Conservation (phyloP, 108 stramenopile genomes). For the Cyclotella atomus region DNA sequence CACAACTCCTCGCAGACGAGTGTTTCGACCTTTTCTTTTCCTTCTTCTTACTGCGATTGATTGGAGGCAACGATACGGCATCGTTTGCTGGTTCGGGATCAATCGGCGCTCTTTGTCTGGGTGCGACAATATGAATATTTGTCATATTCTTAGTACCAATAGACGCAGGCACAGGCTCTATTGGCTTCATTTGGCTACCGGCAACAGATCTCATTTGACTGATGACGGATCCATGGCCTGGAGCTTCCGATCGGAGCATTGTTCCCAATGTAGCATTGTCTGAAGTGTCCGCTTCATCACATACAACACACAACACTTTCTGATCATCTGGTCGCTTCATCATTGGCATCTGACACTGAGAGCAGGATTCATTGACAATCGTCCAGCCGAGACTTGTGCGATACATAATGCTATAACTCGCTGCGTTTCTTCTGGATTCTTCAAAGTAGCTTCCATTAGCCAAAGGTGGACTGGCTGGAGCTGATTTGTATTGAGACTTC, state of each 20-base stretch:
- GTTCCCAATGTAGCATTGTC: constrained; percentile 3
- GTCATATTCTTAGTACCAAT: too few relatives aligned
- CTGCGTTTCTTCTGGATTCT: constrained; percentile 1
- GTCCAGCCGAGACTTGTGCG: constrained; percentile 14
- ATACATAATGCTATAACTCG: constrained; percentile 19
- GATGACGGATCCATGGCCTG: not conserved
- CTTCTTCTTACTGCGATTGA: too few relatives aligned
- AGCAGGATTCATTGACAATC: constrained; percentile 14
- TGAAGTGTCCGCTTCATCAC: not conserved
- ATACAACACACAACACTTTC: constrained; percentile 9
- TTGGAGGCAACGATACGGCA: too few relatives aligned
- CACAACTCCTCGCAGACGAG: not conserved
- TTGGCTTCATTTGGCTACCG: too few relatives aligned
- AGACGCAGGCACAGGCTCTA: too few relatives aligned
- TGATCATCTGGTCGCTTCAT: constrained; percentile 14
- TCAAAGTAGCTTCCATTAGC: not conserved
- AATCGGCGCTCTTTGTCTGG: too few relatives aligned
- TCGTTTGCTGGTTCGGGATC: too few relatives aligned
- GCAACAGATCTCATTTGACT: too few relatives aligned
- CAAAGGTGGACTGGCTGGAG: not conserved
- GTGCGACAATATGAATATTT: too few relatives aligned
- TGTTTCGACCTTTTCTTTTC: too few relatives aligned
- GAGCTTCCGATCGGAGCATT: not conserved
- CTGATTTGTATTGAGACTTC: constrained; percentile 4
- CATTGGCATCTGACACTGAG: constrained; percentile 21